Evolutionary conservation across 169 alveolate genomes (phyloP), one percentile per base, ranked within the genome.

Genomic region (Eimeria zaria): DNA sequence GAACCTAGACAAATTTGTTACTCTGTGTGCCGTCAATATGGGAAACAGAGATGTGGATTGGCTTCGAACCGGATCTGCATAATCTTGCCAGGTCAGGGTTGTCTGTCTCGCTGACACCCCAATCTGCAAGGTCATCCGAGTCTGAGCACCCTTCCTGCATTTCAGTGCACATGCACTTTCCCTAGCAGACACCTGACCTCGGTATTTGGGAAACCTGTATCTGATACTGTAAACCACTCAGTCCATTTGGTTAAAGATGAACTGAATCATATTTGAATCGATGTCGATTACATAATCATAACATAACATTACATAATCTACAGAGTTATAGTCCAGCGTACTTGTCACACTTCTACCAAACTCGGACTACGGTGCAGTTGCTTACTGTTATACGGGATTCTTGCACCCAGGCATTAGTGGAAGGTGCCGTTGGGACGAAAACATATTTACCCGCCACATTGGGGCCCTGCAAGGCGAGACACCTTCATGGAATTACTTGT

Each of bases 381-480:
- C 94, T 62, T 64, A 87, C 94, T 24, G 94, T 87, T 62, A 87
- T 60, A 22, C n/a, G 94, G 62, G 94, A 87, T 87, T 87, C 94
- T 14, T 87, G 83, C 83, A 87, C 94, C 94, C 94, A 87, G 83
- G 94, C 94, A 87, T 87, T 87, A 12, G 94, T 87, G 60, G 94
- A 60, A 20, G 94, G 94, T 5, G 94, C 78, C 8, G 94, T 87
- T 87, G 94, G 94, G 60, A 87, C 58, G 48, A 87, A 87, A 41
- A 87, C 51, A 20, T 87, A 87, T 44, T 64, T 87, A 27, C 94
- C 94, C 64, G 39, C 71, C 9, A 64, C 81, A 64, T 87, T 87
- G 30, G 81, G 67, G 1, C 22, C 94, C 94, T 87, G 64, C 46
- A 9, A 36, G 51, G 55, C 22, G 55, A 39, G 39, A 1, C 46